Evolutionary conservation across 192 early-diverging fungal genomes (phyloP).

Genomic region (Irineochytrium annulatum): DNA sequence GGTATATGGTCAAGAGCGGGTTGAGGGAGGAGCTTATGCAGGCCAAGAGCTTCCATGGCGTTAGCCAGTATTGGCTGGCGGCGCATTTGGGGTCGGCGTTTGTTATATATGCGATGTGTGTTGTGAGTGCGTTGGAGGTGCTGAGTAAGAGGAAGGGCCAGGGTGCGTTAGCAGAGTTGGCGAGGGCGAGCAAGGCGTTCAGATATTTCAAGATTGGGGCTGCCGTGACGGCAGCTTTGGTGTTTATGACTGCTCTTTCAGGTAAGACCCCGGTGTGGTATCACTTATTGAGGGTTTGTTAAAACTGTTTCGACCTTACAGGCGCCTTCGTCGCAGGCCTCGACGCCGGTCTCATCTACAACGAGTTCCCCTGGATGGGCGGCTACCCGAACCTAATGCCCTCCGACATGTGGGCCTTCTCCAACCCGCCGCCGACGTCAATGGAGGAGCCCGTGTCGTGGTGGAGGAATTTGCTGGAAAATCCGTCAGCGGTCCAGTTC

Average conservation of each 20-base stretch:
- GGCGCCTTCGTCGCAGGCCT: constrained; percentile 95
- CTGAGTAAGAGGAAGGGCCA: no score
- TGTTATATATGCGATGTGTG: constrained; percentile 74
- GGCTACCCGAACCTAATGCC: constrained; percentile 76
- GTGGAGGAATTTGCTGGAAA: constrained; percentile 91
- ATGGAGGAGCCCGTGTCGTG: constrained; percentile 45
- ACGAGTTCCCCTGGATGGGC: constrained; percentile 97
- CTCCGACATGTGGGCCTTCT: constrained; percentile 49
- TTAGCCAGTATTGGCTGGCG: constrained; percentile 90
- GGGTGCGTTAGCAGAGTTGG: no score
- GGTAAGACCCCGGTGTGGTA: no score
- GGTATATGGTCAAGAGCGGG: constrained; percentile 98
- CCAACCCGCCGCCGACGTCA: constrained; percentile 35
- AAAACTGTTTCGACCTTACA: neutral
- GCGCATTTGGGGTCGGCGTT: constrained; percentile 88
- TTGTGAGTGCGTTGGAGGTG: constrained; percentile 76
- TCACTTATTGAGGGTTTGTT: neutral
- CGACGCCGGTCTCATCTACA: constrained; percentile 95
- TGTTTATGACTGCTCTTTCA: constrained; percentile 83
- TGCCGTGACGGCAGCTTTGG: constrained; percentile 59
- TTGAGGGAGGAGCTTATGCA: constrained; percentile 75
- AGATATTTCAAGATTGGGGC: no score
- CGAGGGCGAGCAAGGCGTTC: no score
- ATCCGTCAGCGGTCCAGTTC: constrained; percentile 92
- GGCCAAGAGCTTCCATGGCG: constrained; percentile 79